Evolutionary conservation across 2,329 filamentous ascomycete genomes (phyloP).

Genomic region (Aspergillus japonicus): DNA sequence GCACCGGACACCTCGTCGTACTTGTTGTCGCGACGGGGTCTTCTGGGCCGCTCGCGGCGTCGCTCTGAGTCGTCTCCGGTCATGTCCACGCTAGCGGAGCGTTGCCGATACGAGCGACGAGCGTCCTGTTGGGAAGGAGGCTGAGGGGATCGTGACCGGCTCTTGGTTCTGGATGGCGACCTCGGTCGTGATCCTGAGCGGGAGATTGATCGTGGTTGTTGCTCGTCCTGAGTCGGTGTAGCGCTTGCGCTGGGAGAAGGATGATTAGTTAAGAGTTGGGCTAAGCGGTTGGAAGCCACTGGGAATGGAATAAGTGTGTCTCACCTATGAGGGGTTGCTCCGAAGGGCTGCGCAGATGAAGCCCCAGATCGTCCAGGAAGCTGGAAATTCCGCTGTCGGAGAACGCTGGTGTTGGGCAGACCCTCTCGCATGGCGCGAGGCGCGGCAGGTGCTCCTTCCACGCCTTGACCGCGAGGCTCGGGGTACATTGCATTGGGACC

Average conservation of each 20-base stretch:
- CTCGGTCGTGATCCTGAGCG: conserved; percentile 25
- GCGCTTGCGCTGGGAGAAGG: conserved; percentile 19
- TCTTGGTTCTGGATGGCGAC: conserved; percentile 30
- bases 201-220: conserved; percentile 28
- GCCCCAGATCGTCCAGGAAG: conserved; percentile 31
- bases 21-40: conserved; percentile 41
- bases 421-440: conserved; percentile 94
- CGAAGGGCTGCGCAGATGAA: conserved; percentile 20
- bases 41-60: conserved; percentile 24
- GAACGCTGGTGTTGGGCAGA: conserved; percentile 75
- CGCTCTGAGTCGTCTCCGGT: conserved; percentile 38
- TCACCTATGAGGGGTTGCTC: conserved; percentile 32
- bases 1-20: conserved; percentile 42
- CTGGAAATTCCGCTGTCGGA: conserved; percentile 57
- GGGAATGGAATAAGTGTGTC: background rate
- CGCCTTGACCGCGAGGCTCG: conserved; percentile 55
- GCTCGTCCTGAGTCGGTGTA: conserved; percentile 39
- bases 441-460: conserved; percentile 76
- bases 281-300: no score
- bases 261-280: conserved; percentile 7
- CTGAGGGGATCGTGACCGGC: conserved; percentile 40
- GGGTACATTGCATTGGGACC: conserved; percentile 29
- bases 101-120: conserved; percentile 54
- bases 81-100: conserved; percentile 43
- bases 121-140: conserved; percentile 36